Conservation (phyloP, 1,284 basidiomycete species). For the Ceratobasidium sp. region DNA sequence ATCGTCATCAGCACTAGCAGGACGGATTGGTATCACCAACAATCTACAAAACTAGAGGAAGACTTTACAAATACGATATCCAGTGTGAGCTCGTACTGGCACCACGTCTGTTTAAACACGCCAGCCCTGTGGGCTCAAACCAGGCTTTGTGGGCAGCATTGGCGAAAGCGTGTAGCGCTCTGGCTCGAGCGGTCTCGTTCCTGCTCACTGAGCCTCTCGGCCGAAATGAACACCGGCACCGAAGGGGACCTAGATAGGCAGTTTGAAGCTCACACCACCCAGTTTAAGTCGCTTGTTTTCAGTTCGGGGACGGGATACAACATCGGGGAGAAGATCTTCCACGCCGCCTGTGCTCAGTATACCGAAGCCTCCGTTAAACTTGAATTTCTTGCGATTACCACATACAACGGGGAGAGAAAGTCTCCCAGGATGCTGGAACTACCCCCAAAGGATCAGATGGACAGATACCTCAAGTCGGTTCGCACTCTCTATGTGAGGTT, state of each 20-base stretch:
- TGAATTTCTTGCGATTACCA: background rate
- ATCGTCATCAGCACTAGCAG: background rate
- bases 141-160: background rate
- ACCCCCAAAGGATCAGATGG: background rate
- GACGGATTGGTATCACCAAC: too few relatives aligned
- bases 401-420: background rate
- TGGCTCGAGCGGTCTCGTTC: background rate
- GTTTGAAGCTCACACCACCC: background rate
- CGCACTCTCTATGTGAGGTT: background rate
- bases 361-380: background rate
- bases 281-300: background rate
- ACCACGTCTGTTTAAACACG: background rate
- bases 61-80: background rate
- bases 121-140: background rate
- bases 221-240: background rate
- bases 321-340: background rate
- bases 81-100: constrained; percentile 3
- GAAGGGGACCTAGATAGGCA: too few relatives aligned
- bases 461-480: background rate
- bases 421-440: background rate
- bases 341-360: background rate
- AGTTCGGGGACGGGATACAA: too few relatives aligned
- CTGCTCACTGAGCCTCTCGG: background rate
- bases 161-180: background rate
- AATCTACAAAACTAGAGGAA: background rate